A percentile compares a stretch with the other conserved stretches of the same genome.
Evolutionary conservation across 768 basidiomycete genomes (phyloP).

Genomic region (Cystofilobasidium macerans): DNA sequence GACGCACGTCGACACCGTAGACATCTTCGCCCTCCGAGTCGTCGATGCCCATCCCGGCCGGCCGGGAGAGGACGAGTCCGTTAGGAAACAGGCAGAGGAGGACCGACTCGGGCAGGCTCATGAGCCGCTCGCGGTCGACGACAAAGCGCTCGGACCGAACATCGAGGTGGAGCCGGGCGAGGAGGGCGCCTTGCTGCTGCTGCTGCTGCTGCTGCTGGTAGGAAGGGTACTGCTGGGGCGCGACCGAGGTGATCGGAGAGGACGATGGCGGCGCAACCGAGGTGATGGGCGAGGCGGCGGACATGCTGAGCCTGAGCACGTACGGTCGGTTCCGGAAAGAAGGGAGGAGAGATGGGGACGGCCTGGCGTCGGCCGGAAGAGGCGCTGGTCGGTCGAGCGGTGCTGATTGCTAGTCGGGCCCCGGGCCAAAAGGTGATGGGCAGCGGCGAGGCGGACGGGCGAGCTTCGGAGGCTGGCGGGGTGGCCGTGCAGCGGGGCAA

Average conservation of each 20-base stretch:
- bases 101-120: slow-evolving; percentile 96
- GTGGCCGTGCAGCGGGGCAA: too few relatives aligned
- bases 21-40: slow-evolving; percentile 68
- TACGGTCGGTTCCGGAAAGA: not conserved
- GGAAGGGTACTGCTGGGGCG: slow-evolving; percentile 28
- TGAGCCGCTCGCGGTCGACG: slow-evolving; percentile 92
- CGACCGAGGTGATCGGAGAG: slow-evolving; percentile 38
- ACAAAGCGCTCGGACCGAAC: slow-evolving; percentile 81
- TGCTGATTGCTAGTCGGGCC: too few relatives aligned
- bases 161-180: slow-evolving; percentile 81
- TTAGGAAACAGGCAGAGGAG: slow-evolving; percentile 94
- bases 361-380: too few relatives aligned
- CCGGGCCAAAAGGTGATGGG: too few relatives aligned
- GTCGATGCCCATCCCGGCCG: slow-evolving; percentile 53
- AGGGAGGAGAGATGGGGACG: not conserved
- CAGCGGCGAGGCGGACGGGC: too few relatives aligned
- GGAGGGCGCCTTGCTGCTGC: slow-evolving; percentile 59
- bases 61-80: slow-evolving; percentile 81
- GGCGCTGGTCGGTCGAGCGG: too few relatives aligned
- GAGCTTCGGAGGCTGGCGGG: too few relatives aligned
- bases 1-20: slow-evolving; percentile 87
- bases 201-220: slow-evolving; percentile 16
- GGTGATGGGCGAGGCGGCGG: slow-evolving; percentile 37
- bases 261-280: slow-evolving; percentile 36
- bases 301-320: slow-evolving; percentile 2